Evolutionary conservation across 2,329 filamentous ascomycete species (phyloP), one percentile per base, ranked within the genome.

Genomic region (Trichoderma oligosporum): DNA sequence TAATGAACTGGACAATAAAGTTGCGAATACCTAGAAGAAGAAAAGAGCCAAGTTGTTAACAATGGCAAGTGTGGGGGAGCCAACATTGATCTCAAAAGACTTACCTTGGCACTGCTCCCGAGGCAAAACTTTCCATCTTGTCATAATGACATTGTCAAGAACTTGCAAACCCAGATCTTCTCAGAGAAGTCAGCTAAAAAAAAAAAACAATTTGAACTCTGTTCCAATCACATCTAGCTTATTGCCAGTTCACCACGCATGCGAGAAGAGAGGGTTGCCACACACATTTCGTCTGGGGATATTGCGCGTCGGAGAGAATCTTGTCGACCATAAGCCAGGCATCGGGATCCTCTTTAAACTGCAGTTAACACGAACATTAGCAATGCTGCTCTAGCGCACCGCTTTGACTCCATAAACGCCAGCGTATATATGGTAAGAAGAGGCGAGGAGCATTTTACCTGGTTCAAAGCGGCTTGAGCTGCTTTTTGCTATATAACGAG

Each of bases 271-370:
- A 20, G 25, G 24, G 31, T 27, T 27, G 52, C 38, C 38, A 79
- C 86, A 69, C 78, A 92, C 91, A 99, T 80, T 99, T 99, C 61
- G 94, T 99, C 76, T 97, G 91, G 55, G 91, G 86, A 72, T 97
- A 96, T 72, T 87, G 87, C 63, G 94, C 89, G 73, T 96, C 89
- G 74, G 93, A 88, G 61, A 99, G 83, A 69, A 99, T 96, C 77
- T 96, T 92, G 73, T 97, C 94, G 68, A 97, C 94, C 72, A 97
- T 84, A 64, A 97, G 83, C 94, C 94, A 99, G 60, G 94, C 88
- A 78, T 99, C 94, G 58, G 93, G 92, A 70, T 97, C 96, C 79
- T 97, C 94, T 76, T 97, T 97, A 82, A 99, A 99, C 90, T 97
- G 61, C 42, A 60, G 62, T 55, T 29, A 38, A 16, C n/a, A 36